A percentile compares a stretch with the other conserved stretches of the same genome.
These are phyloP conservation scores for Alternaria viburni DNA, from an alignment of 2,329 filamentous ascomycete genomes.

Conservation along the genomic window DNA sequence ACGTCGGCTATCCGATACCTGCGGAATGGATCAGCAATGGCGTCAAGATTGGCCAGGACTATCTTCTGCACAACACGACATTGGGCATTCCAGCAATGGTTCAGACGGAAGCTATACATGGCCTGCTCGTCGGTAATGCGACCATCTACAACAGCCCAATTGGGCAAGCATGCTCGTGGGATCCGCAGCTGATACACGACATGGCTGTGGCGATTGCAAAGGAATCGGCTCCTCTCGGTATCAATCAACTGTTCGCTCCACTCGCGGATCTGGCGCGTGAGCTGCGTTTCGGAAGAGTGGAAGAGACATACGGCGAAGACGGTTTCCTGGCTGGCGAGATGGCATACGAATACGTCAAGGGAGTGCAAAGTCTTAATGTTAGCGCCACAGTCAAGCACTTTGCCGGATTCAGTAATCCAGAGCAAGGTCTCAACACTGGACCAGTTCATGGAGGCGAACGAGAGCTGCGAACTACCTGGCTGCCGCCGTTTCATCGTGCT, in stretches of 20 bases:
- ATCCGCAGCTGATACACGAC: slow-evolving; percentile 67
- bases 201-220: slow-evolving; percentile 71
- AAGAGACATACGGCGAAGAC: slow-evolving; percentile 77
- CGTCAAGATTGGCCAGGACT: slow-evolving; percentile 71
- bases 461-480: slow-evolving; percentile 61
- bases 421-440: slow-evolving; percentile 75
- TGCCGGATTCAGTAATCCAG: slow-evolving; percentile 70
- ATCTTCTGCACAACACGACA: slow-evolving; percentile 69
- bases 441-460: slow-evolving; percentile 63
- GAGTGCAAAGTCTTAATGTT: slow-evolving; percentile 70
- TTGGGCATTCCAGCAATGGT: slow-evolving; percentile 73
- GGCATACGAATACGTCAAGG: slow-evolving; percentile 65
- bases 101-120: slow-evolving; percentile 77
- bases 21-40: slow-evolving; percentile 69
- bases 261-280: slow-evolving; percentile 74
- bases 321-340: slow-evolving; percentile 71
- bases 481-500: slow-evolving; percentile 69
- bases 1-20: slow-evolving; percentile 71
- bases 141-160: slow-evolving; percentile 83
- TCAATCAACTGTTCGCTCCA: slow-evolving; percentile 76
- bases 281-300: slow-evolving; percentile 73
- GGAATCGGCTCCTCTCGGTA: slow-evolving; percentile 70
- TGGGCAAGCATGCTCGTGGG: slow-evolving; percentile 73
- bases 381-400: slow-evolving; percentile 79
- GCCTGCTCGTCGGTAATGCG: slow-evolving; percentile 72